Evolutionary conservation across 202 grass and related monocot genomes (phyloP), one percentile per base, ranked within the genome.

Genomic region (Schoenoplectus triqueter): DNA sequence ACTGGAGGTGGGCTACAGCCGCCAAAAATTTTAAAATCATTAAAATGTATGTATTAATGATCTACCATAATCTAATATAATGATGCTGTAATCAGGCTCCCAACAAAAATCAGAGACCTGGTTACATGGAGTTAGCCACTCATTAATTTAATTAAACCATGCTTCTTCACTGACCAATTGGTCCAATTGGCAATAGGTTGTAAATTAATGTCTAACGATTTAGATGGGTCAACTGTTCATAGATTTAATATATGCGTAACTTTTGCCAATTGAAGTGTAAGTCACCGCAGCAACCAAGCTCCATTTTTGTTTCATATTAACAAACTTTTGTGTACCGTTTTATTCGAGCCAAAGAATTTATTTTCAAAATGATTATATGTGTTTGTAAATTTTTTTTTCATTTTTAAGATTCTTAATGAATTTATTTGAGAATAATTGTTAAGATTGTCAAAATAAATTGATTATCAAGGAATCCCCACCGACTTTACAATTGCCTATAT

Each of bases 221-320:
- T 77, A 77, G 73, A 77, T 57, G 51, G 73, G 21, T 77, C 51
- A 77, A 77, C 51, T 77, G 51, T 57, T 77, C 13, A 57, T 57
- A 41, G 13, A 59, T 59, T 31, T 55, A 6, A 13, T 31, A 2
- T 2, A 55, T 55, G 10, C 39, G 11, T 31, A 76, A 40, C 0
- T 48, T 74, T 6, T 74, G 31, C 5, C 3, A 11, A 14, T 17
- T 47, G 18, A 48, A 9, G 14, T 47, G 1, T 39, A 18, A 71
- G 68, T 71, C 68, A 71, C 15, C 44, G 42, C 41, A 48, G 13
- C 44, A 49, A 71, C 15, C 5, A 7, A 47, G n/a, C 13, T 48
- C 42, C 8, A 19, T 71, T 41, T 66, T 10, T 66, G 10, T 66
- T 66, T 67, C 65, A 42, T 7, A 66, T 6, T 5, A 68, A 66